Percentiles rank a stretch among this genome's conserved stretches.
phyloP scores from a whole-genome alignment of 768 basidiomycete species.

The Coprinellus aureogranulatus region DNA sequence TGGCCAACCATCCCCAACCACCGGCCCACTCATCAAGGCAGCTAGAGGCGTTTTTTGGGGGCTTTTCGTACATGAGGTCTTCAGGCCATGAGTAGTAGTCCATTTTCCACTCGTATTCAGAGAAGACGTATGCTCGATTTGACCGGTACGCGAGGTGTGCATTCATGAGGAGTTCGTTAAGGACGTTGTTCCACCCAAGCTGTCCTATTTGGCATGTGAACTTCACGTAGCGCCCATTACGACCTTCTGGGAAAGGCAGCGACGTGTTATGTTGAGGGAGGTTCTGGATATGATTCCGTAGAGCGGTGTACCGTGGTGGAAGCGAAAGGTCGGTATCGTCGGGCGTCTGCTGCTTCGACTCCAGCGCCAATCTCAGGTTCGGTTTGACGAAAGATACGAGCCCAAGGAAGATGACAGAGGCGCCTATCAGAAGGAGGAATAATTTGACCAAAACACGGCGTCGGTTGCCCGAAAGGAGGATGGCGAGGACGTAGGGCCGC shows the following conservation, averaged over 20 bases:
- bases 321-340: neutral
- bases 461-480: too few species aligned
- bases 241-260: slow-evolving; percentile 49
- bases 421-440: too few species aligned
- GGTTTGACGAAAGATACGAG: too few species aligned
- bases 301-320: slow-evolving; percentile 35
- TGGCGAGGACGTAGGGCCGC: too few species aligned
- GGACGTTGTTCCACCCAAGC: slow-evolving; percentile 51
- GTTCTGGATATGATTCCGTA: slow-evolving; percentile 37
- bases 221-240: slow-evolving; percentile 44
- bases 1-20: slow-evolving; percentile 42
- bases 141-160: slow-evolving; percentile 48
- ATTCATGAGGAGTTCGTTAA: slow-evolving; percentile 52
- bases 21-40: slow-evolving; percentile 42
- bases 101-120: slow-evolving; percentile 41
- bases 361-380: too few species aligned
- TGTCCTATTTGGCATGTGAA: slow-evolving; percentile 40
- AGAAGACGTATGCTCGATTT: slow-evolving; percentile 49
- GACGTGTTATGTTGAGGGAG: slow-evolving; percentile 50
- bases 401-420: too few species aligned
- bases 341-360: neutral
- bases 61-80: slow-evolving; percentile 20
- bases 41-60: slow-evolving; percentile 39
- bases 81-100: slow-evolving; percentile 43
- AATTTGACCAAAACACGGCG: too few species aligned